Conservation (phyloP, 441 rosid genomes). For the Populus trichocarpa region DNA sequence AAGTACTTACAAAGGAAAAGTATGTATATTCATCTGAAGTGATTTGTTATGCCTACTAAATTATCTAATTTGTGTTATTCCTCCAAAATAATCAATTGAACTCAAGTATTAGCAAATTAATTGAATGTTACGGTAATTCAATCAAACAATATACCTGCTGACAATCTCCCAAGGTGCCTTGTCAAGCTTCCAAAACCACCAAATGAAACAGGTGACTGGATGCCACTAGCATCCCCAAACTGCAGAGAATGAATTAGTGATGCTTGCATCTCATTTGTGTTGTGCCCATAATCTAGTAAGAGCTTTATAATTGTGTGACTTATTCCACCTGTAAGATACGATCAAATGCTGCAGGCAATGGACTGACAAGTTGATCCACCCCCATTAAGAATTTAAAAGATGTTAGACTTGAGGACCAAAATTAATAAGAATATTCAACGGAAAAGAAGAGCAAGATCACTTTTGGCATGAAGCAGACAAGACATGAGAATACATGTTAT, state of each 20-base stretch:
- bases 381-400: slow-evolving; percentile 27
- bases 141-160: slow-evolving; percentile 52
- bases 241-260: slow-evolving; percentile 34
- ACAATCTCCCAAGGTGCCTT: slow-evolving; percentile 82
- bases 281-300: slow-evolving; percentile 7
- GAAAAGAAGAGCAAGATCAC: neutral
- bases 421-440: slow-evolving; percentile 17
- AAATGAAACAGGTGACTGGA: slow-evolving; percentile 97
- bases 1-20: neutral
- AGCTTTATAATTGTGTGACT: slow-evolving; percentile 4
- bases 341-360: slow-evolving; percentile 84
- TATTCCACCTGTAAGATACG: slow-evolving; percentile 82
- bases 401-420: slow-evolving; percentile 35
- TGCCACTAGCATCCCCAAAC: slow-evolving; percentile 99
- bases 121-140: neutral
- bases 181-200: slow-evolving; percentile 99
- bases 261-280: slow-evolving; percentile 13
- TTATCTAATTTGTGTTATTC: neutral
- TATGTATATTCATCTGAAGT: neutral
- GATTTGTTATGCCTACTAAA: neutral
- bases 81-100: neutral
- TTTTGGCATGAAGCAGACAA: neutral
- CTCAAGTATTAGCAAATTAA: neutral
- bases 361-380: slow-evolving; percentile 60
- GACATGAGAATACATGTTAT: no score